Percentiles rank a stretch among this genome's conserved stretches.
These are phyloP conservation scores for Pythium sukuiense DNA, from an alignment of 352 stramenopile genomes.

Conservation along the genomic window DNA sequence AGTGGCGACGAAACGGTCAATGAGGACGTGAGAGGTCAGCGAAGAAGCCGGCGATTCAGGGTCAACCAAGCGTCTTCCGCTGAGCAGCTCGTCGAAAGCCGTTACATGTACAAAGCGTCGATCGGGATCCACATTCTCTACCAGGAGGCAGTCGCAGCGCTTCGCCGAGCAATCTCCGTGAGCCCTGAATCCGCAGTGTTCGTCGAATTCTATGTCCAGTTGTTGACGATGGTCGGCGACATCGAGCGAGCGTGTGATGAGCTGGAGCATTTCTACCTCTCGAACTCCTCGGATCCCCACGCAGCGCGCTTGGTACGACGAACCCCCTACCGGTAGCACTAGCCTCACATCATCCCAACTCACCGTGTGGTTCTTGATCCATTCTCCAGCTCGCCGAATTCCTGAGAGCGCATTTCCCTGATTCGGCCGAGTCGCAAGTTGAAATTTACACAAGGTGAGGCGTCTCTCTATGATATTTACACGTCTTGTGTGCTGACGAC, in stretches of 20 bases:
- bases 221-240: constrained; percentile 64
- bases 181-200: constrained; percentile 59
- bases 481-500: not conserved
- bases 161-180: constrained; percentile 61
- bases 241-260: constrained; percentile 64
- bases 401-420: constrained; percentile 29
- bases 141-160: constrained; percentile 53
- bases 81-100: constrained; percentile 46
- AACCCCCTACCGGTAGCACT: not conserved
- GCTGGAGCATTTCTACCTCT: constrained; percentile 70
- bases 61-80: not conserved
- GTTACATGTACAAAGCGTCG: constrained; percentile 61
- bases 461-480: not conserved
- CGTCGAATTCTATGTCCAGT: constrained; percentile 71
- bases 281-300: constrained; percentile 57
- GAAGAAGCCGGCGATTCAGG: not conserved
- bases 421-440: constrained; percentile 22
- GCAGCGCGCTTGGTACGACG: constrained; percentile 63
- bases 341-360: no score
- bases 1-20: no score
- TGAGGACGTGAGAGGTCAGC: constrained; percentile 2
- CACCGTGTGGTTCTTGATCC: constrained; percentile 1
- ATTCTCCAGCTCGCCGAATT: constrained; percentile 25
- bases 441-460: constrained; percentile 26
- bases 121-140: constrained; percentile 76